Evolutionary conservation across 208 protist species (phyloP), one percentile per base, ranked within the genome.

Genomic region (Acanthamoeba royreba): DNA sequence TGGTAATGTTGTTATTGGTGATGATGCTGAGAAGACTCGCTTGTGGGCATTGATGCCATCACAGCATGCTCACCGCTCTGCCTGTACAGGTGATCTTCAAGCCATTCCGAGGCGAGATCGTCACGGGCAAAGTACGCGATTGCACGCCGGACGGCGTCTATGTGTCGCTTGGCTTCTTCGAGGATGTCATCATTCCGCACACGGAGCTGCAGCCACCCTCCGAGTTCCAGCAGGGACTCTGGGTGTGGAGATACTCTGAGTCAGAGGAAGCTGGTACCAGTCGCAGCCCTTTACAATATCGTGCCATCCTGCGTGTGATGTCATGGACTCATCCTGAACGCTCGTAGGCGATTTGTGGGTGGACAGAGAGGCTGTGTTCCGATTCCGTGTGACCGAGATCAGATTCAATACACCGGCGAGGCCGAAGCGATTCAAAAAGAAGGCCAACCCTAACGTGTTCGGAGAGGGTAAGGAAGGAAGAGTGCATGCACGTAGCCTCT

Each of bases 91-190:
- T 85, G 38, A 58, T 92, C 19, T 92, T 92, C 61, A 31, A 43
- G 42, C 88, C 88, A 38, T 92, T 92, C 66, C 43, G 33, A 35
- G 88, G 88, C 19, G 88, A 92, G 88, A 83, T 92, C 46, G 49
- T 92, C 40, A 43, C 40, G n/a, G 88, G 88, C 40, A 69, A 55
- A 35, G 55, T 92, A 28, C 38, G 66, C 2, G 28, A 11, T 58
- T 45, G 88, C 58, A 81, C 53, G 4, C 25, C 33, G 17, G 43
- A 92, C 33, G 88, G 88, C 22, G 17, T 92, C 66, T 83, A 72
- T 35, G 46, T 47, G 13, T 92, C 43, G 66, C 42, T 83, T 7
- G 88, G 88, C 53, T 92, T 92, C 40, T 83, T 81, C 40, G 88
- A 92, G 88, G 88, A 92, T 38, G 88, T 92, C 25, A 86, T 92